Evolutionary conservation across 371 early-diverging fungal genomes (phyloP), one percentile per base, ranked within the genome.

Genomic region (Homolaphlyctis polyrhiza): DNA sequence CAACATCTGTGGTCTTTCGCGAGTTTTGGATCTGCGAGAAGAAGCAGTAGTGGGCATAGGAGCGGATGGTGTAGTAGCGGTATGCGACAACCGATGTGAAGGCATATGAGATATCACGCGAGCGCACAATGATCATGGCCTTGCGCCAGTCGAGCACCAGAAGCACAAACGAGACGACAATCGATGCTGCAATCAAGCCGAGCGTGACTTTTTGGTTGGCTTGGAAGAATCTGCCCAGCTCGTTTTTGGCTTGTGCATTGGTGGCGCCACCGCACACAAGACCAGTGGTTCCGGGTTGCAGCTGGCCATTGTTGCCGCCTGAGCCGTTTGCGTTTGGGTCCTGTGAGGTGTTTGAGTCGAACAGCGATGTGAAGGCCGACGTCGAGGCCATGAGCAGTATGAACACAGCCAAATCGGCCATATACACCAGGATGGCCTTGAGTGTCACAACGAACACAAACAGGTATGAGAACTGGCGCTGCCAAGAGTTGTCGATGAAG

Each of bases 11-110:
- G 35, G 67, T 64, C 70, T 79, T 87, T 33, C 84, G 79, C 0
- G 87, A 84, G 51, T 80, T 74, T 51, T 89, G 80, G 65, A 94
- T 89, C 36, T 87, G 83, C 6, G 73, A 66, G 68, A 93, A 91
- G 54, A 94, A 80, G 76, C 95, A 93, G 66, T 83, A 94, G 70
- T 91, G 86, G 8, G 83, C 66, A 71, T 89, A 93, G 21, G 71
- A 71, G 32, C 89, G 83, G 65, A 81, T 59, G 59, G 63, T 65
- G 63, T 81, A 81, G 66, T 72, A 79, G 18, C 78, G 69, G 48
- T 83, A 88, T 4, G 92, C 91, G 45, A 90, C 81, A 36, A 81
- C 71, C 60, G 84, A 86, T 2, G 93, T 93, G 58, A 88, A 88
- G 0, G 90, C 86, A 63, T 85, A 86, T 0, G 89, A 86, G 62